A percentile compares a stretch with the other conserved stretches of the same genome.
phyloP scores from a whole-genome alignment of 2,329 filamentous ascomycete species.

The Penicillium sp. region DNA sequence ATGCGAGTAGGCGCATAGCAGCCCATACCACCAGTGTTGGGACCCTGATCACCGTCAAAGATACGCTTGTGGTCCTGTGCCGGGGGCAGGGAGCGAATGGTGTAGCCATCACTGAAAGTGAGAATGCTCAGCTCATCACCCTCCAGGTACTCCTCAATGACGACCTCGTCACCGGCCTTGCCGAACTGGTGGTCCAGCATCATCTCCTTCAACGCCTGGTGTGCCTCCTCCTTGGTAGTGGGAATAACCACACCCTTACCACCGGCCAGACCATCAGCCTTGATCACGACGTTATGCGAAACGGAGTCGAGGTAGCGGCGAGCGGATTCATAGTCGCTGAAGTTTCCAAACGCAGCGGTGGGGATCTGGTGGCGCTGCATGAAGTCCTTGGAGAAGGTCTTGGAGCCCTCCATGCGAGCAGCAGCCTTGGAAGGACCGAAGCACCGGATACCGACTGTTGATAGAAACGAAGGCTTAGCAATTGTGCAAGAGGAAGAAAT shows the following conservation, averaged over 20 bases:
- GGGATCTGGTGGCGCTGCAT: constrained; percentile 90
- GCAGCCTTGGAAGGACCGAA: constrained; percentile 86
- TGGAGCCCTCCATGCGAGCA: constrained; percentile 90
- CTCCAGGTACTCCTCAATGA: constrained; percentile 89
- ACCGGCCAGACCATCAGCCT: constrained; percentile 85
- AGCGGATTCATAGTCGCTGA: constrained; percentile 72
- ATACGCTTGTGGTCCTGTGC: constrained; percentile 97
- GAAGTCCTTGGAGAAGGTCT: constrained; percentile 96
- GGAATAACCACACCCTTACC: constrained; percentile 96
- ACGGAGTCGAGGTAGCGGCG: constrained; percentile 70
- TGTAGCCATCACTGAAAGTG: constrained; percentile 85
- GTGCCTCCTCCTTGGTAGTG: constrained; percentile 75
- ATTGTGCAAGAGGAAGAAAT: neutral
- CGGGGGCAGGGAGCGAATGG: constrained; percentile 77
- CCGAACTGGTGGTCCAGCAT: constrained; percentile 90
- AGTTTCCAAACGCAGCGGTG: constrained; percentile 88
- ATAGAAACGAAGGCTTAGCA: constrained; percentile 4
- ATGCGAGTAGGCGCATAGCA: constrained; percentile 91
- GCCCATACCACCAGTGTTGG: constrained; percentile 97
- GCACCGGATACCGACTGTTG: constrained; percentile 66
- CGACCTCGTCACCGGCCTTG: constrained; percentile 80
- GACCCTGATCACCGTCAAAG: constrained; percentile 82
- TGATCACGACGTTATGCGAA: constrained; percentile 79
- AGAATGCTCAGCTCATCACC: constrained; percentile 92
- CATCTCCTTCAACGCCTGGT: constrained; percentile 77